Percentiles rank a stretch among this genome's conserved stretches.
Conservation (phyloP, 805 yeast species). For the Saccharomycopsis vini region DNA sequence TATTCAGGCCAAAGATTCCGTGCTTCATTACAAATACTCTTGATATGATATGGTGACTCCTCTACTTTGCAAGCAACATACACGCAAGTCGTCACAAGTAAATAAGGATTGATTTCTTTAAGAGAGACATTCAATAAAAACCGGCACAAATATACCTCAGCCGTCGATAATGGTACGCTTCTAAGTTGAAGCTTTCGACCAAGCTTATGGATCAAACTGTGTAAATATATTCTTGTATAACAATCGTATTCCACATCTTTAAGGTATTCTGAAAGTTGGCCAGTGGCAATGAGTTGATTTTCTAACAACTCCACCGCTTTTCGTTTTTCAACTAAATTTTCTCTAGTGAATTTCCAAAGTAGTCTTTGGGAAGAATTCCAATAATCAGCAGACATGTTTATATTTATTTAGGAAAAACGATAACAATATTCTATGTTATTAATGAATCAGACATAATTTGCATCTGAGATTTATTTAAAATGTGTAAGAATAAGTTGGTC, state of each 20-base stretch:
- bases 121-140: conserved; percentile 65
- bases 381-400: conserved; percentile 64
- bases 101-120: conserved; percentile 74
- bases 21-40: conserved; percentile 77
- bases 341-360: conserved; percentile 74
- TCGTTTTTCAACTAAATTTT: conserved; percentile 40
- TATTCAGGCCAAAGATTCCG: conserved; percentile 90
- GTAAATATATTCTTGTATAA: conserved; percentile 70
- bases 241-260: conserved; percentile 38
- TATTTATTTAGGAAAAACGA: too few species aligned
- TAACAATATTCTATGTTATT: too few species aligned
- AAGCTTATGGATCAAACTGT: conserved; percentile 60
- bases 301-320: conserved; percentile 33
- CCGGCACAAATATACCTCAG: conserved; percentile 76
- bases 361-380: conserved; percentile 79
- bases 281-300: conserved; percentile 15
- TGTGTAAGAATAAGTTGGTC: too few species aligned
- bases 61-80: conserved; percentile 91
- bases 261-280: conserved; percentile 34
- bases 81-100: conserved; percentile 74
- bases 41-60: conserved; percentile 89
- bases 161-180: conserved; percentile 80
- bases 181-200: conserved; percentile 73
- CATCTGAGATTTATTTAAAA: too few species aligned
- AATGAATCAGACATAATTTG: too few species aligned